Evolutionary conservation across 352 stramenopile genomes (phyloP), one percentile per base, ranked within the genome.

Genomic region (Phytophthora cryptogea): DNA sequence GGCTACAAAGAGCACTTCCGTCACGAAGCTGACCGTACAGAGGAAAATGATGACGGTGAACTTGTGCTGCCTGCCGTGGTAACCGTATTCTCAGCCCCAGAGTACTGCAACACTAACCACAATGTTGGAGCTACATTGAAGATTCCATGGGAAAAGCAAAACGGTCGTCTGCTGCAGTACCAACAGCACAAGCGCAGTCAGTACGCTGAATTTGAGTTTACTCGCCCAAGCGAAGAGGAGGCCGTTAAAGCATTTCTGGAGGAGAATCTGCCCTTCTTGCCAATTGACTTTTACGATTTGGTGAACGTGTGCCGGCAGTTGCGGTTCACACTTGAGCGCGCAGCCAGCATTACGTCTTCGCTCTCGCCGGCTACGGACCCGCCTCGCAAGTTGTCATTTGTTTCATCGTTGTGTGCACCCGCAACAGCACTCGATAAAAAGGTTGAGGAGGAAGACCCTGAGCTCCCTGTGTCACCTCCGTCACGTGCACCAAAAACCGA

Each of bases 41-140:
- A 66, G 33, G 67, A 65, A 20, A 45, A 65, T n/a, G 20, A 49
- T 8, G 48, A 52, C 20, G 51, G 56, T 17, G 35, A 49, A 10
- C 27, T 78, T 8, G 36, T 52, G 28, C 47, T 92, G 16, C 78
- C 83, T 11, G 76, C 79, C 0, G 72, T 92, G 46, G 75, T 92
- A 31, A 94, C 86, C 0, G 82, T 94, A 8, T 94, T 94, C 61
- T 94, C 86, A 1, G 86, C 86, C 11, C 83, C 86, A 20, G 79
- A 93, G 59, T 94, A 94, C 56, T 94, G 86, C 67, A 90, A 90
- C 54, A 89, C 76, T 14, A 90, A 93, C 51, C 63, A 85, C 55
- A 94, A 94, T 44, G 84, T 90, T 66, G 84, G 84, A 9, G 84
- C 84, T 14, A 94, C 84, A 37, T 59, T 94, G 28, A 67, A 76